Conservation (phyloP, 768 basidiomycete genomes). For the Sporobolomyces phaffii region DNA sequence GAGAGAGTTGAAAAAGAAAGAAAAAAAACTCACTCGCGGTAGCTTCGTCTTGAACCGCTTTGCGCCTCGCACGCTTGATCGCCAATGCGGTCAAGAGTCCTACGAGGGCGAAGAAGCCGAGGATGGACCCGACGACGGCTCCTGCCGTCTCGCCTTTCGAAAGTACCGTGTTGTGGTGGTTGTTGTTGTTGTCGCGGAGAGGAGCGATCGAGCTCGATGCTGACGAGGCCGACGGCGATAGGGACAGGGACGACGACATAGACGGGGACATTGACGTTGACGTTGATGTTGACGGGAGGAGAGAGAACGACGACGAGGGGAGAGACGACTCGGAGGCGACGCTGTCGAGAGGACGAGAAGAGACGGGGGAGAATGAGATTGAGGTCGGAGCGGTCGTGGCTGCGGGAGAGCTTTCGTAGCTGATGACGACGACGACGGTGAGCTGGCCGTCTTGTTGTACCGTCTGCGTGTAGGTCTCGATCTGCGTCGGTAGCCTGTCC, state of each 20-base stretch:
- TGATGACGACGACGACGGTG: constrained; percentile 15
- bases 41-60: constrained; percentile 57
- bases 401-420: not conserved
- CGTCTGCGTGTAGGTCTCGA: not conserved
- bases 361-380: too few relatives aligned
- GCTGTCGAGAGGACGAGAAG: too few relatives aligned
- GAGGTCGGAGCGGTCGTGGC: not conserved
- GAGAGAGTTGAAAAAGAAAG: too few relatives aligned
- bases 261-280: too few relatives aligned
- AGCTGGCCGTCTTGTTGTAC: not conserved
- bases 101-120: not conserved
- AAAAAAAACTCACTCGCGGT: constrained; percentile 56
- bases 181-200: not conserved
- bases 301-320: too few relatives aligned
- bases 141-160: constrained; percentile 56
- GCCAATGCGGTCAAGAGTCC: not conserved
- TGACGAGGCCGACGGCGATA: not conserved
- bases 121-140: constrained; percentile 55
- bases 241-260: too few relatives aligned
- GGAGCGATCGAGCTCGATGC: not conserved
- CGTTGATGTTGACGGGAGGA: not conserved
- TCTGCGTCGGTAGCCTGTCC: too few relatives aligned
- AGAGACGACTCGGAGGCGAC: not conserved
- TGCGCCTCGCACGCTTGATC: not conserved
- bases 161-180: constrained; percentile 18